A percentile compares a stretch with the other conserved stretches of the same genome.
These are phyloP conservation scores for Seiridium unicorne DNA, from an alignment of 2,329 filamentous ascomycete genomes.

Conservation along the genomic window DNA sequence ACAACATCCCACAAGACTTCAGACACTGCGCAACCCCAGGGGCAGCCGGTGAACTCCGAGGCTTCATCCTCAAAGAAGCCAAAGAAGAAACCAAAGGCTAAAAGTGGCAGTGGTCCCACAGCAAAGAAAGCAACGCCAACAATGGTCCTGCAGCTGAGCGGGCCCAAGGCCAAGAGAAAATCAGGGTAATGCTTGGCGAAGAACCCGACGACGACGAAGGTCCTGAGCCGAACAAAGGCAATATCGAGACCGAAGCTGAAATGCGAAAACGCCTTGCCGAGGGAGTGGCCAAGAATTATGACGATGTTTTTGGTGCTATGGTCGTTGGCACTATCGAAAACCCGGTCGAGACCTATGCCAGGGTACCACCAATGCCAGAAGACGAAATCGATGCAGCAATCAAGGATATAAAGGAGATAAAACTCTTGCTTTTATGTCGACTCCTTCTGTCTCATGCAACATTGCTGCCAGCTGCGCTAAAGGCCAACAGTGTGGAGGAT, in stretches of 20 bases:
- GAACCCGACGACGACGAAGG: constrained; percentile 4
- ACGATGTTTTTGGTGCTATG: constrained; percentile 28
- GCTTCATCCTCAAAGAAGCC: too few relatives aligned
- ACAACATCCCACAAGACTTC: too few relatives aligned
- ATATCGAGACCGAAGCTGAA: constrained; percentile 40
- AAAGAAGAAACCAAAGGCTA: too few relatives aligned
- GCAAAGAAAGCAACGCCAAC: too few relatives aligned
- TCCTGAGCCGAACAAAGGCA: constrained; percentile 31
- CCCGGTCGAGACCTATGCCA: constrained; percentile 24
- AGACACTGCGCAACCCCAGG: too few relatives aligned
- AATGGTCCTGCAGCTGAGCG: not conserved
- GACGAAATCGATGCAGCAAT: constrained; percentile 40
- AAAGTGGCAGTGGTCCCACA: too few relatives aligned
- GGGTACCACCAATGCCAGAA: constrained; percentile 36
- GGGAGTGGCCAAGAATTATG: constrained; percentile 33
- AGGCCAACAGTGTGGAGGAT: constrained; percentile 34
- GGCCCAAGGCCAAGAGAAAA: not conserved
- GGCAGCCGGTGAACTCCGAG: too few relatives aligned
- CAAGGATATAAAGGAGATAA: constrained; percentile 46
- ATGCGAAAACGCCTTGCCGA: constrained; percentile 22
- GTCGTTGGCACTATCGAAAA: constrained; percentile 29
- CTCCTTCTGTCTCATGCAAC: constrained; percentile 42
- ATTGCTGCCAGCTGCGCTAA: constrained; percentile 41
- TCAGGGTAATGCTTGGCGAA: not conserved
- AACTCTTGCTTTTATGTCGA: constrained; percentile 46